These are phyloP conservation scores for Taiwanofungus camphoratus DNA, from an alignment of 1,284 basidiomycete species.

Conservation along the genomic window DNA sequence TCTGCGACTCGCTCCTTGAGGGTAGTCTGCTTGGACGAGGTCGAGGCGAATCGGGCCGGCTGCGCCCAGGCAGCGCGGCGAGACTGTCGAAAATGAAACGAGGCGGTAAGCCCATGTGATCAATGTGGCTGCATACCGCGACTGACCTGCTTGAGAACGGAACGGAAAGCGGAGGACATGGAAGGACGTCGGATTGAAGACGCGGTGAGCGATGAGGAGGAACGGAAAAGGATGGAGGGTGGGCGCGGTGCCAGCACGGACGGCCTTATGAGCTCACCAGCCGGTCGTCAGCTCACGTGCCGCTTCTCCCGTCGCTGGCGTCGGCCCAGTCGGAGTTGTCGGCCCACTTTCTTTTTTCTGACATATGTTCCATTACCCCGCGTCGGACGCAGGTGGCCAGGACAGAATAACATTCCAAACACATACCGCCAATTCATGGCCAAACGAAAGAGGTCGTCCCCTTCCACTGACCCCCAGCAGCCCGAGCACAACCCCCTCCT, in stretches of 20 bases:
- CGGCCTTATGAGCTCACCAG: constrained; percentile 19
- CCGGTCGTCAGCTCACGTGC: constrained; percentile 14
- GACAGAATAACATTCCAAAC: too few relatives aligned
- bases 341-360: constrained; percentile 2
- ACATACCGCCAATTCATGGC: constrained; percentile 32
- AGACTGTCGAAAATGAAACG: too few relatives aligned
- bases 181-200: constrained; percentile 1
- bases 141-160: constrained; percentile 46
- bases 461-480: constrained; percentile 8
- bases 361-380: constrained; percentile 1
- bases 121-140: too few relatives aligned
- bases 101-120: constrained; percentile 1
- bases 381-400: too few relatives aligned
- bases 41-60: constrained; percentile 58
- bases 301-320: constrained; percentile 10
- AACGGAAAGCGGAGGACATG: constrained; percentile 33
- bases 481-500: constrained; percentile 24
- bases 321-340: constrained; percentile 9
- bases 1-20: constrained; percentile 89
- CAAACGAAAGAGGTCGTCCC: constrained; percentile 39
- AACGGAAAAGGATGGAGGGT: constrained; percentile 7
- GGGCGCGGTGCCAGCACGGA: constrained; percentile 11
- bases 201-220: constrained; percentile 10
- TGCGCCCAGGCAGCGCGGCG: constrained; percentile 40
- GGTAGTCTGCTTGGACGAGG: constrained; percentile 64